phyloP scores from a whole-genome alignment of 169 alveolate species.

The Theileria parva region DNA sequence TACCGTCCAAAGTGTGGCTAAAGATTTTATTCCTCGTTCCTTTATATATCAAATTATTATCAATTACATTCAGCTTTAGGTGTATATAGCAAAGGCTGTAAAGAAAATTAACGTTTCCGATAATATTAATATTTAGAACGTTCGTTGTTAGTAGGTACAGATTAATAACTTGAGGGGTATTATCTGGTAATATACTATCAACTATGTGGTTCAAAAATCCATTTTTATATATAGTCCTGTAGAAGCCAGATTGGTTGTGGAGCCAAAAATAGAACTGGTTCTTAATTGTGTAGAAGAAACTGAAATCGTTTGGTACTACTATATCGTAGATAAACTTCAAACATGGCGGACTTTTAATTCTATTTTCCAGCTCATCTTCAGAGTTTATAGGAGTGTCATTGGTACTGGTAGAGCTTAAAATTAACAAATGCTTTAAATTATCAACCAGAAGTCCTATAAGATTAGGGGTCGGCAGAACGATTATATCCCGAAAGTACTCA shows the following conservation, averaged over 20 bases:
- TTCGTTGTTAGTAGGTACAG: constrained; percentile 54
- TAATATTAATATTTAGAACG: constrained; percentile 36
- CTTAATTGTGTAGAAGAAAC: constrained; percentile 13
- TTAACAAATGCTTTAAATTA: constrained; percentile 34
- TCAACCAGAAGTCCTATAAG: constrained; percentile 42
- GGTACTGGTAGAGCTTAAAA: constrained; percentile 6
- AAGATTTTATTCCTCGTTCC: neutral
- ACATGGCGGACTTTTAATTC: neutral
- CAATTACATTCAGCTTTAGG: neutral
- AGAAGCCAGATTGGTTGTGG: constrained; percentile 41
- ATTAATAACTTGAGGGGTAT: neutral
- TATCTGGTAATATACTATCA: neutral
- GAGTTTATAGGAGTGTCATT: neutral
- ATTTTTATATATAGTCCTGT: constrained; percentile 41
- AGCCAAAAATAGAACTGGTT: constrained; percentile 62
- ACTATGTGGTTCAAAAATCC: constrained; percentile 47
- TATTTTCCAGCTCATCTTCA: neutral
- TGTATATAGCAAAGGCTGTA: constrained; percentile 56
- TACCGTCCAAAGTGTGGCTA: neutral
- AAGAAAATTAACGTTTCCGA: constrained; percentile 34
- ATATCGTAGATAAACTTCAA: constrained; percentile 20
- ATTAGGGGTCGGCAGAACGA: constrained; percentile 19
- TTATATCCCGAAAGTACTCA: constrained; percentile 45
- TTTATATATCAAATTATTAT: neutral
- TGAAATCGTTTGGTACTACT: constrained; percentile 35